A percentile compares a stretch with the other conserved stretches of the same genome.
phyloP scores from a whole-genome alignment of 306 rosid genomes.

The Nissolia schottii region DNA sequence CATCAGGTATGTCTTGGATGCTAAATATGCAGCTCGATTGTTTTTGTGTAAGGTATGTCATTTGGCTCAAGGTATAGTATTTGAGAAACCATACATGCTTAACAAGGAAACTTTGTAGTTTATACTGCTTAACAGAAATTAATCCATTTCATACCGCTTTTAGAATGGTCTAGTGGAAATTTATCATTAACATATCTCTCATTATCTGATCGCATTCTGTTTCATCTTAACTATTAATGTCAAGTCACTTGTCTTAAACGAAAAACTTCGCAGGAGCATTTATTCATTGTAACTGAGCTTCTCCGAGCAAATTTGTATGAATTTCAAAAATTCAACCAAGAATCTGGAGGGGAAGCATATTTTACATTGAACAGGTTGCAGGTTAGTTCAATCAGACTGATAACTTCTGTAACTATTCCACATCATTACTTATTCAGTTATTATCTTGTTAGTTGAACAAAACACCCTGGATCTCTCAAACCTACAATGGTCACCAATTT shows the following conservation, averaged over 20 bases:
- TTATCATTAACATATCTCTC: background rate
- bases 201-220: background rate
- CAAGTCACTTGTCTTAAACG: conserved; percentile 5
- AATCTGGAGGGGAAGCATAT: conserved; percentile 84
- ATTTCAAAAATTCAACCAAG: conserved; percentile 90
- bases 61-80: conserved; percentile 5
- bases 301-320: conserved; percentile 90
- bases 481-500: background rate
- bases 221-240: background rate
- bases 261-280: conserved; percentile 74
- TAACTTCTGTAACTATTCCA: conserved; percentile 5
- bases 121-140: background rate
- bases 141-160: background rate
- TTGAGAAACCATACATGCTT: background rate
- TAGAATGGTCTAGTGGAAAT: conserved; percentile 14
- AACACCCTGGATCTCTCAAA: background rate
- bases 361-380: conserved; percentile 81
- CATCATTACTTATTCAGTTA: background rate
- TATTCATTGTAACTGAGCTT: conserved; percentile 90
- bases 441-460: background rate
- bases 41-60: background rate
- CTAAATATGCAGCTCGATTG: background rate
- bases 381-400: conserved; percentile 49
- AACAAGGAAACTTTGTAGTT: background rate
- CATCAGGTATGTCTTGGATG: conserved; percentile 55